Evolutionary conservation across 2,329 filamentous ascomycete species (phyloP).

Genomic region (Aureobasidium musti): DNA sequence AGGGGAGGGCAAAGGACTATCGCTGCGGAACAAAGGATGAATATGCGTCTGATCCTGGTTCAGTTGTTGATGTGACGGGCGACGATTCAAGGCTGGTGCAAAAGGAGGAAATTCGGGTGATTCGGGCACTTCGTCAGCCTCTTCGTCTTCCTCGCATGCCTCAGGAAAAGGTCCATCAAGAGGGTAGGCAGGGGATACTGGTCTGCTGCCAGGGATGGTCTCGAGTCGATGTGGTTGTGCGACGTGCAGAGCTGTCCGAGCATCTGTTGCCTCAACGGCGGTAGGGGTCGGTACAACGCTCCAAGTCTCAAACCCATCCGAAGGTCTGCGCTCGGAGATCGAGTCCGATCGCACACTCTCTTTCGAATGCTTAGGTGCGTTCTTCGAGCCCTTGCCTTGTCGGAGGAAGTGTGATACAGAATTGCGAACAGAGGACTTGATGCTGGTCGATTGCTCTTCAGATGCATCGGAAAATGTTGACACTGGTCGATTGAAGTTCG

Average conservation of each 20-base stretch:
- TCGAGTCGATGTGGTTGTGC: conserved; percentile 60
- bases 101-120: conserved; percentile 20
- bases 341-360: conserved; percentile 33
- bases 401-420: conserved; percentile 45
- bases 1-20: conserved; percentile 67
- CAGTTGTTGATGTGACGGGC: conserved; percentile 33
- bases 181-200: conserved; percentile 63
- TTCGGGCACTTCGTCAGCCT: conserved; percentile 18
- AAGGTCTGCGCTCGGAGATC: conserved; percentile 43
- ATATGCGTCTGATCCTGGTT: conserved; percentile 65
- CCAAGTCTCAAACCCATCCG: conserved; percentile 72
- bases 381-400: conserved; percentile 40
- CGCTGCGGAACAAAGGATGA: conserved; percentile 74
- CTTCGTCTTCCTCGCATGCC: conserved; percentile 29
- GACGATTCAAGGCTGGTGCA: conserved; percentile 28
- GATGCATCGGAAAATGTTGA: conserved; percentile 30
- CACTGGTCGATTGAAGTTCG: conserved; percentile 33
- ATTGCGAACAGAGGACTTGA: conserved; percentile 35
- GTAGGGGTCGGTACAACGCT: conserved; percentile 63
- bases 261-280: conserved; percentile 48
- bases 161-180: conserved; percentile 55
- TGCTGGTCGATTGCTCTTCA: conserved; percentile 29
- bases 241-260: conserved; percentile 28
- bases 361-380: neutral
- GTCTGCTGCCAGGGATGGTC: conserved; percentile 69